Evolutionary conservation across 495 filamentous ascomycete genomes (phyloP), one percentile per base, ranked within the genome.

Genomic region (Halenospora varia): DNA sequence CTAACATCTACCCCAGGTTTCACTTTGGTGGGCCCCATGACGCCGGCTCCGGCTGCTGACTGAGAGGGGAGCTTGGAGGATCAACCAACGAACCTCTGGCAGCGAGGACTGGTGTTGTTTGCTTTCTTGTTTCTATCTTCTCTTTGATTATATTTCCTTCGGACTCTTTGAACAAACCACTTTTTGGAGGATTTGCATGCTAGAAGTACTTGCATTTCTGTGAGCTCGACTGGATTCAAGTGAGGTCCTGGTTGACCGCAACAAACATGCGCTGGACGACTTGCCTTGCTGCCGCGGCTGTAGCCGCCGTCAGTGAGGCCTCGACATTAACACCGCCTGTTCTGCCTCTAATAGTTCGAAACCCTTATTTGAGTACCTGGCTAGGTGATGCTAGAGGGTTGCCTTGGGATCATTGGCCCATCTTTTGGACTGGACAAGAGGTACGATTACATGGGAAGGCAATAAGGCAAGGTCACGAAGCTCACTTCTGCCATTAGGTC

Each of bases 321-420:
- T 81, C 79, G 41, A 77, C 74, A 3, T 70, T 82, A 29, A 90
- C 84, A 0, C 93, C 93, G 22, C 89, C 90, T 0, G 89, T 95
- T 4, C 73, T 97, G 42, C 93, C 93, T 9, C 76, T 97, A 66
- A 84, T 88, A 59, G 92, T 97, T 26, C 85, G 93, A 24, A 96
- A 89, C 66, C 93, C 93, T 17, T 97, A 97, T 69, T 75, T 96
- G 40, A 96, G 89, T 64, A 88, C 91, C 11, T 96, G 92, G 91
- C 70, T 96, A 50, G 79, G 79, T 10, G 80, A 87, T 73, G 90
- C 90, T 29, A 82, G 93, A 48, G 83, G 88, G 13, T 77, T 75
- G 18, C 93, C 93, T n/a, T 97, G 93, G 92, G 79, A 83, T 29
- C 83, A 83, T 68, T 97, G 93, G 92, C 93, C 92, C 24, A 95